phyloP scores from a whole-genome alignment of 306 rosid genomes.

The Potentilla sterilis region DNA sequence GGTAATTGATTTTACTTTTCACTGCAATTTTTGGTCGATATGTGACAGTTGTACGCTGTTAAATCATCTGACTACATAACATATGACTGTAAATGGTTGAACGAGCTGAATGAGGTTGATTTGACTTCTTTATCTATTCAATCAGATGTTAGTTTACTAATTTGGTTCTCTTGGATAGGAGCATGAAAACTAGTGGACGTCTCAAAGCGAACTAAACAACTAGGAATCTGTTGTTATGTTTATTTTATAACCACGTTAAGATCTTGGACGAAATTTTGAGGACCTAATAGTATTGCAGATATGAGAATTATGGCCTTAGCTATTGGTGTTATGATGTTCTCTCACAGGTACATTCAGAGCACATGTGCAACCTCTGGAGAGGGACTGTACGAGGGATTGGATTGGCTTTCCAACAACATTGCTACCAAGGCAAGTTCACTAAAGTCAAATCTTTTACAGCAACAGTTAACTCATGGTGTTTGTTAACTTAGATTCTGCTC shows the following conservation, averaged over 20 bases:
- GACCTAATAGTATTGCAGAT: not conserved
- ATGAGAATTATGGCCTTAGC: conserved; percentile 1
- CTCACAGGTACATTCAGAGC: conserved; percentile 96
- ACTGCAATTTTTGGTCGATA: not conserved
- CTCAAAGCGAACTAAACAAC: not conserved
- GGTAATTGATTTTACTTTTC: conserved; percentile 44
- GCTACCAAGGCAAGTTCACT: conserved; percentile 71
- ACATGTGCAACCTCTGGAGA: conserved; percentile 99
- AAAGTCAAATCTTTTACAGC: not conserved
- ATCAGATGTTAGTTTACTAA: not conserved
- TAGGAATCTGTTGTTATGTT: not conserved
- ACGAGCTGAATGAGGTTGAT: not conserved
- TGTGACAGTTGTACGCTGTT: not conserved
- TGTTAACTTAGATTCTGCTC: too few species aligned
- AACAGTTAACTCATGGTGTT: not conserved
- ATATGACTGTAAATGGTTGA: not conserved
- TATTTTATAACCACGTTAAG: not conserved
- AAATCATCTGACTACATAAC: not conserved
- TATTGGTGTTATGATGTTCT: conserved; percentile 27
- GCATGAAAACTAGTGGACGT: conserved; percentile 4
- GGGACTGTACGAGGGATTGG: conserved; percentile 94
- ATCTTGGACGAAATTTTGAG: not conserved
- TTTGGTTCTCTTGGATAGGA: not conserved
- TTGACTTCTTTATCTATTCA: not conserved
- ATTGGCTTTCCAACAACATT: conserved; percentile 93